Conservation (phyloP, 2,329 filamentous ascomycete genomes). For the Cercospora sp. region DNA sequence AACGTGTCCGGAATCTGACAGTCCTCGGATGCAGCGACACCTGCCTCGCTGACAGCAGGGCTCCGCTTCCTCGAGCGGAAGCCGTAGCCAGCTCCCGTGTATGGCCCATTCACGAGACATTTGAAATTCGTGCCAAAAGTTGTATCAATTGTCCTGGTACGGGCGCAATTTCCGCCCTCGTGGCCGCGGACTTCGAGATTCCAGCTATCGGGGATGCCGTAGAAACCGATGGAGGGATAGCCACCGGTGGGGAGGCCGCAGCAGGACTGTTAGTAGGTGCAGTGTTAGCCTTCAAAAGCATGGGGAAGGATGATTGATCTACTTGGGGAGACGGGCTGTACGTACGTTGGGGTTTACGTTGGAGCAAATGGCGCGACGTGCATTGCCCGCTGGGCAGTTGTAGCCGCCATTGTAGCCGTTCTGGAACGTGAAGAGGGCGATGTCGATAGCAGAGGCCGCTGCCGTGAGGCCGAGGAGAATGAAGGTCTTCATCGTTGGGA, state of each 20-base stretch:
- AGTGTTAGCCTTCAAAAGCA: neutral
- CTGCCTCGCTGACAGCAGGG: neutral
- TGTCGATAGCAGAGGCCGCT: neutral
- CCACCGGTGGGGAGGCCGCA: neutral
- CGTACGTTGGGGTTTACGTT: neutral
- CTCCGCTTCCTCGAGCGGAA: neutral
- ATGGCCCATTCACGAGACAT: neutral
- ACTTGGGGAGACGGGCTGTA: neutral
- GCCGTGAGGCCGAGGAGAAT: neutral
- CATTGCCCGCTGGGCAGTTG: neutral
- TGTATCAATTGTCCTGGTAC: neutral
- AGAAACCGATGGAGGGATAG: neutral
- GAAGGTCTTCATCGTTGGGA: neutral
- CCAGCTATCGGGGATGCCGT: neutral
- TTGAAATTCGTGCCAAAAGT: neutral
- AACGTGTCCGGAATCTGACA: neutral
- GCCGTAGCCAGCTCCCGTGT: neutral
- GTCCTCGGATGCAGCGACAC: neutral
- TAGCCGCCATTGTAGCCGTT: neutral
- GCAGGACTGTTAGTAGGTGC: neutral
- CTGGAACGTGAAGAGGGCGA: neutral
- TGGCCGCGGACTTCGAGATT: slow-evolving; percentile 4
- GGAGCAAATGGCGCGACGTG: neutral
- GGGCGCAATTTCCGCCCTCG: slow-evolving; percentile 1
- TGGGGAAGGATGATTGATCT: neutral